These are phyloP conservation scores for Plectosphaerella plurivora DNA, from an alignment of 2,329 filamentous ascomycete genomes.

Conservation along the genomic window DNA sequence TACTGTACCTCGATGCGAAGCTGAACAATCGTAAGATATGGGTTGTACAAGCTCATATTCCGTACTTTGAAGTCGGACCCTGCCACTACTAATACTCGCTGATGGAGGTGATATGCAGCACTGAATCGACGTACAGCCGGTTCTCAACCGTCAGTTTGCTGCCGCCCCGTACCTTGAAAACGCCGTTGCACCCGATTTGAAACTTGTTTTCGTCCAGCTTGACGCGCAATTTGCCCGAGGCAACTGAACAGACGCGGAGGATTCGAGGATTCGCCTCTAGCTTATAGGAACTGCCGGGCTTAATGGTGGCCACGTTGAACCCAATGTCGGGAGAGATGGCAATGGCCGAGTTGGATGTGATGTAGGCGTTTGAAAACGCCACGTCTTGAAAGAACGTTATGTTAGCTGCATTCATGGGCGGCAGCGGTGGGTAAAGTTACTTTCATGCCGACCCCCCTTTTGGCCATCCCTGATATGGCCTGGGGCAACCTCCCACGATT, in stretches of 20 bases:
- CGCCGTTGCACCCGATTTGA: slow-evolving; percentile 35
- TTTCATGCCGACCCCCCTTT: slow-evolving; percentile 17
- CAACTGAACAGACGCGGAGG: slow-evolving; percentile 34
- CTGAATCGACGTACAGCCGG: slow-evolving; percentile 36
- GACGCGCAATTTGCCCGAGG: slow-evolving; percentile 34
- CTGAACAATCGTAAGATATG: no score
- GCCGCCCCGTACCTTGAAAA: slow-evolving; percentile 37
- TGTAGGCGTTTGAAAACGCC: slow-evolving; percentile 38
- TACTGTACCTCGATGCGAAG: no score
- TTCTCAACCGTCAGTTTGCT: slow-evolving; percentile 35
- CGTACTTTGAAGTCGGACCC: no score
- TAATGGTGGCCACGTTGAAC: slow-evolving; percentile 35
- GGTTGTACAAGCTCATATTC: no score
- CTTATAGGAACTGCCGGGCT: slow-evolving; percentile 27
- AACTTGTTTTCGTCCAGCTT: slow-evolving; percentile 31
- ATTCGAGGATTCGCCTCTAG: slow-evolving; percentile 23
- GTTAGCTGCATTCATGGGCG: background rate
- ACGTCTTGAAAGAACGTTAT: slow-evolving; percentile 24
- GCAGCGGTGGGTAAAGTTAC: slow-evolving; percentile 22
- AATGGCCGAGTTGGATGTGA: slow-evolving; percentile 30
- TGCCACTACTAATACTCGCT: background rate
- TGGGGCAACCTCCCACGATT: slow-evolving; percentile 41
- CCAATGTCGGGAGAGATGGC: slow-evolving; percentile 29
- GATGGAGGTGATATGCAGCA: slow-evolving; percentile 35
- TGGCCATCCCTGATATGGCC: slow-evolving; percentile 28